phyloP scores from a whole-genome alignment of 106 monocot genomes.

The Dactylorhiza incarnata region DNA sequence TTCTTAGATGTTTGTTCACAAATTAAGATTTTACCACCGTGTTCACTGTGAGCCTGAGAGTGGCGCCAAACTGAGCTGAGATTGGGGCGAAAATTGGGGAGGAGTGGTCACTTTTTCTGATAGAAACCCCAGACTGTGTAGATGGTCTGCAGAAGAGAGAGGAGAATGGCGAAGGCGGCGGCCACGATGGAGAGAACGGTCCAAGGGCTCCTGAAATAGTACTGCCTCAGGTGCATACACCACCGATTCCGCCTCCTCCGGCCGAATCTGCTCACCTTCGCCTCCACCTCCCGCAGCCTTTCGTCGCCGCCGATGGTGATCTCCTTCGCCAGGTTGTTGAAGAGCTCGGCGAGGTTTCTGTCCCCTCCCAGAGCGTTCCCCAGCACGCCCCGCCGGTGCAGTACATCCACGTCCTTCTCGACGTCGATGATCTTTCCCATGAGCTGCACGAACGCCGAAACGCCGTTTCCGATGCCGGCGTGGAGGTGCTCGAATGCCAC shows the following conservation, averaged over 20 bases:
- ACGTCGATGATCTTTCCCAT: slow-evolving; percentile 14
- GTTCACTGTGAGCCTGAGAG: too few relatives aligned
- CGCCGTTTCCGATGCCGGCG: not conserved
- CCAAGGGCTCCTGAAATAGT: slow-evolving; percentile 13
- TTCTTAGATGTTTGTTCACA: too few relatives aligned
- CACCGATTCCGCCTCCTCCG: not conserved
- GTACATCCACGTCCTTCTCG: slow-evolving; percentile 12
- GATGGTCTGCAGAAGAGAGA: not conserved
- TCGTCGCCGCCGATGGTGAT: not conserved
- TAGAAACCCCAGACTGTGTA: not conserved
- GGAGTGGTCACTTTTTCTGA: too few relatives aligned
- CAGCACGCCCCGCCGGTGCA: slow-evolving; percentile 9
- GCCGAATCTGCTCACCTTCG: not conserved
- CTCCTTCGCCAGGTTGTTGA: slow-evolving; percentile 20
- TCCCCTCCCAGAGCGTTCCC: slow-evolving; percentile 25
- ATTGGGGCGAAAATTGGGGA: too few relatives aligned
- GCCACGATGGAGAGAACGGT: not conserved
- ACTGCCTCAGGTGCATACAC: not conserved
- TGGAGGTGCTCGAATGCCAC: slow-evolving; percentile 27
- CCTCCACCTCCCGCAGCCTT: not conserved
- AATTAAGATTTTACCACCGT: too few relatives aligned
- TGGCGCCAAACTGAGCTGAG: too few relatives aligned
- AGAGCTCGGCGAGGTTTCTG: slow-evolving; percentile 16
- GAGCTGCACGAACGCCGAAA: slow-evolving; percentile 18
- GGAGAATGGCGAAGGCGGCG: not conserved